These are phyloP conservation scores for Diphasiastrum complanatum DNA, from an alignment of 83 land plant species.

Conservation along the genomic window DNA sequence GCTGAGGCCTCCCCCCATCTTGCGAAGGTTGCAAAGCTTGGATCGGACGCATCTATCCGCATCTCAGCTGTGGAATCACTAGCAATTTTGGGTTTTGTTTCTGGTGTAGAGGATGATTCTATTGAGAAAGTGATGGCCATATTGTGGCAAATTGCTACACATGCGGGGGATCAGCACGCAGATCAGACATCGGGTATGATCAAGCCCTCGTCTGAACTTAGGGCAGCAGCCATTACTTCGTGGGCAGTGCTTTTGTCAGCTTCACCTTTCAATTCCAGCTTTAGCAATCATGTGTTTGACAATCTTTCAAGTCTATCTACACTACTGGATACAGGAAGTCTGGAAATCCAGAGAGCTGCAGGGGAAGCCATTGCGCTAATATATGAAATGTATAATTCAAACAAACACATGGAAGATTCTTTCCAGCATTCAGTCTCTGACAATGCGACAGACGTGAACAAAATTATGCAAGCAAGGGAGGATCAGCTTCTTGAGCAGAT, in stretches of 20 bases:
- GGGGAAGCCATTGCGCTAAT: constrained; percentile 30
- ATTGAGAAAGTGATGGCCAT: constrained; percentile 30
- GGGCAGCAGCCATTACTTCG: constrained; percentile 30
- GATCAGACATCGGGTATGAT: constrained; percentile 34
- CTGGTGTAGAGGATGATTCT: constrained; percentile 17
- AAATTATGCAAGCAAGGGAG: constrained; percentile 1
- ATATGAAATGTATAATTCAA: constrained; percentile 3
- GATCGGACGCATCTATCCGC: constrained; percentile 26
- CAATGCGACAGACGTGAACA: neutral
- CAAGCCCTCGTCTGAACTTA: constrained; percentile 26
- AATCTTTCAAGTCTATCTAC: constrained; percentile 20
- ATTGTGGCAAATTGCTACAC: constrained; percentile 26
- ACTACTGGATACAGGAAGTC: constrained; percentile 17
- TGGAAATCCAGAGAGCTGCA: constrained; percentile 20
- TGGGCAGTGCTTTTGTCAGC: constrained; percentile 38
- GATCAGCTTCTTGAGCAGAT: constrained; percentile 30
- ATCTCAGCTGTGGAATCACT: constrained; percentile 30
- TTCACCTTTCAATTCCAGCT: constrained; percentile 11
- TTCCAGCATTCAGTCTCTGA: neutral
- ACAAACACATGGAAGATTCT: neutral
- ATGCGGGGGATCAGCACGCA: constrained; percentile 21
- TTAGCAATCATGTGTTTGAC: too few relatives aligned
- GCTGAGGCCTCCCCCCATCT: constrained; percentile 31
- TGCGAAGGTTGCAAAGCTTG: constrained; percentile 30
- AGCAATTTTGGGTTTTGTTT: constrained; percentile 31